Percentiles rank a stretch among this genome's conserved stretches.
Evolutionary conservation across 768 basidiomycete species (phyloP).

Genomic region (Butyriboletus loyo): DNA sequence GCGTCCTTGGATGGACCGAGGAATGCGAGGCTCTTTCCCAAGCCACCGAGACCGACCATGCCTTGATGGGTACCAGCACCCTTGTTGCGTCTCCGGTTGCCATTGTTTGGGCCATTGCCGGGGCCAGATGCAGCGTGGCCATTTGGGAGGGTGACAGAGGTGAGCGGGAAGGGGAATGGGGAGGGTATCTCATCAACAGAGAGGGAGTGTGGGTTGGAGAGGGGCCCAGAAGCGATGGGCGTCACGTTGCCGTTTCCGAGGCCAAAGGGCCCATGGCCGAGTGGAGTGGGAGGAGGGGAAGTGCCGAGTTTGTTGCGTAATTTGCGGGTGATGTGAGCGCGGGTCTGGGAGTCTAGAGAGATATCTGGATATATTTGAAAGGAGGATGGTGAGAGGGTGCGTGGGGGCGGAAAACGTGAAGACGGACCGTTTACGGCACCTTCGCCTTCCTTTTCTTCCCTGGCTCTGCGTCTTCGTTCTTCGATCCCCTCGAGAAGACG

Average conservation of each 20-base stretch:
- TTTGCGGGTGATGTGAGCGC: constrained; percentile 80
- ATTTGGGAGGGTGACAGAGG: constrained; percentile 45
- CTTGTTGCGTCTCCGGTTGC: constrained; percentile 44
- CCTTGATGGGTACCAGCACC: constrained; percentile 52
- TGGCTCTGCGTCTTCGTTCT: constrained; percentile 70
- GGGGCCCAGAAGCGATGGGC: constrained; percentile 64
- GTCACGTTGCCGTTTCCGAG: constrained; percentile 42
- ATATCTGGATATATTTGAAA: constrained; percentile 47
- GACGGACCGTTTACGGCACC: constrained; percentile 66
- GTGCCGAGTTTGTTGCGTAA: constrained; percentile 77
- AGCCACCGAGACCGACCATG: constrained; percentile 55
- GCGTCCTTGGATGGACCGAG: constrained; percentile 58
- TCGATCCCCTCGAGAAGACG: constrained; percentile 81
- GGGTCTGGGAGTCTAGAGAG: constrained; percentile 69
- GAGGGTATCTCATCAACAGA: constrained; percentile 85
- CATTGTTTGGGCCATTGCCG: constrained; percentile 40
- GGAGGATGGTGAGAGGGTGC: neutral
- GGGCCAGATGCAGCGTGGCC: constrained; percentile 33
- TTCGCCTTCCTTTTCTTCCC: constrained; percentile 89
- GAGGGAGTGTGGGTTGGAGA: constrained; percentile 81
- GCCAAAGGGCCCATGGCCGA: constrained; percentile 37
- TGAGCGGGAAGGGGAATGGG: constrained; percentile 75
- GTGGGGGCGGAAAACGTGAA: neutral
- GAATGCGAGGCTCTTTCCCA: constrained; percentile 68
- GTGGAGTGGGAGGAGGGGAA: constrained; percentile 75